These are phyloP conservation scores for Acanthamoeba divionensis DNA, from an alignment of 208 protist species.

Conservation along the genomic window DNA sequence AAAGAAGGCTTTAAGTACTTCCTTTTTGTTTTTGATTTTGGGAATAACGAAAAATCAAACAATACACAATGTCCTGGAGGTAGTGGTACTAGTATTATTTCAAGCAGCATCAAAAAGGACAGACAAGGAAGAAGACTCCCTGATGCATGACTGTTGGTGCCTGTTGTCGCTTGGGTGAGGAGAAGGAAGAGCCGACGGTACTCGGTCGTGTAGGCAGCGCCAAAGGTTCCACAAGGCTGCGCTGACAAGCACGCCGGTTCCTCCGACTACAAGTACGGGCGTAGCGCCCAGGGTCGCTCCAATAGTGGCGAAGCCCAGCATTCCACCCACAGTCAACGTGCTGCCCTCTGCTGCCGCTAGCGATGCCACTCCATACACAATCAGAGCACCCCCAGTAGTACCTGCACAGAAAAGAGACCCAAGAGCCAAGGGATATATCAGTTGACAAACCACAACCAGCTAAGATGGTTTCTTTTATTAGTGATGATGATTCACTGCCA, in stretches of 20 bases:
- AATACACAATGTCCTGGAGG: too few relatives aligned
- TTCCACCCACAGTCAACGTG: background rate
- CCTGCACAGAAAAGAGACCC: background rate
- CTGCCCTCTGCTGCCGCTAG: conserved; percentile 14
- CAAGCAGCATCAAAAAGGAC: too few relatives aligned
- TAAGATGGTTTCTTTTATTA: too few relatives aligned
- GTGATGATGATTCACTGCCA: too few relatives aligned
- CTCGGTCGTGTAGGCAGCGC: background rate
- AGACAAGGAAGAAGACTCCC: too few relatives aligned
- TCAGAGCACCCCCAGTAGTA: conserved; percentile 5
- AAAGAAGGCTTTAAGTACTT: too few relatives aligned
- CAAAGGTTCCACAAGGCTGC: conserved; percentile 14
- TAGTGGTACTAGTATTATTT: too few relatives aligned
- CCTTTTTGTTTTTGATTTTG: background rate
- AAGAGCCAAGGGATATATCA: background rate
- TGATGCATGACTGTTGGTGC: too few relatives aligned
- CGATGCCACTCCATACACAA: background rate
- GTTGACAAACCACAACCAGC: too few relatives aligned
- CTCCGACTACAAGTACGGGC: conserved; percentile 14
- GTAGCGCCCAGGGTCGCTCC: background rate
- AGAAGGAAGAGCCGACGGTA: too few relatives aligned
- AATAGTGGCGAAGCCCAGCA: background rate
- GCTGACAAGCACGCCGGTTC: conserved; percentile 2
- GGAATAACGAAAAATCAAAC: too few relatives aligned
- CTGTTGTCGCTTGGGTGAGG: too few relatives aligned